These are phyloP conservation scores for Xylaria longipes DNA, from an alignment of 495 filamentous ascomycete species.

Conservation along the genomic window DNA sequence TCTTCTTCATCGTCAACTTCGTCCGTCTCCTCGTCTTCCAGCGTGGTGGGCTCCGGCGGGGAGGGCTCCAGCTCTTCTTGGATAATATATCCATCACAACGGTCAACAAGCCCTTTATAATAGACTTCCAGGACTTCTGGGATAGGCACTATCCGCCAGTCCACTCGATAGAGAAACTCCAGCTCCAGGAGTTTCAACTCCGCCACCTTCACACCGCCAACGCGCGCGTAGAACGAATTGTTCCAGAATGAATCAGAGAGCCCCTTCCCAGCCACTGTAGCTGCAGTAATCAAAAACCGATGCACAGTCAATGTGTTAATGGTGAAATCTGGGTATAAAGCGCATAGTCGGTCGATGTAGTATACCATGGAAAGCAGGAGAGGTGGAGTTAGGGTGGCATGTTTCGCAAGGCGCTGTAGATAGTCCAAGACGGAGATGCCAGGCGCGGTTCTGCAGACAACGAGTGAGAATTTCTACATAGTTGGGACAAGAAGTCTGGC, in stretches of 20 bases:
- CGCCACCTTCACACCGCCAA: conserved; percentile 86
- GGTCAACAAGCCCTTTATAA: conserved; percentile 81
- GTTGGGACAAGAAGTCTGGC: background rate
- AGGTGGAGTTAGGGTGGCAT: conserved; percentile 90
- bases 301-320: conserved; percentile 95
- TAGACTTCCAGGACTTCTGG: conserved; percentile 93
- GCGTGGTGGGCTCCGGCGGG: conserved; percentile 22
- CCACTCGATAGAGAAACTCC: conserved; percentile 87
- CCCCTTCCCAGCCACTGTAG: conserved; percentile 94
- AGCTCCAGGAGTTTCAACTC: conserved; percentile 94
- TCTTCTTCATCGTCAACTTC: conserved; percentile 30
- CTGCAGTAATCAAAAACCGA: conserved; percentile 93
- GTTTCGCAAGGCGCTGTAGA: conserved; percentile 86
- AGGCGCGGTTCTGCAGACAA: conserved; percentile 72
- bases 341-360: conserved; percentile 96
- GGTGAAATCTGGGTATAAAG: conserved; percentile 89
- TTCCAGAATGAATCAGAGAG: conserved; percentile 98
- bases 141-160: conserved; percentile 96
- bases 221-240: conserved; percentile 91
- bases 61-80: conserved; percentile 40
- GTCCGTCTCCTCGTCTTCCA: conserved; percentile 32
- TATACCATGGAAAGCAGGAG: conserved; percentile 99
- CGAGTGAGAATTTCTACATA: conserved; percentile 32
- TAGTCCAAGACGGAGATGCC: conserved; percentile 94
- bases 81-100: conserved; percentile 53